Evolutionary conservation across 495 filamentous ascomycete genomes (phyloP), one percentile per base, ranked within the genome.

Genomic region (Aspergillus conjunctus): DNA sequence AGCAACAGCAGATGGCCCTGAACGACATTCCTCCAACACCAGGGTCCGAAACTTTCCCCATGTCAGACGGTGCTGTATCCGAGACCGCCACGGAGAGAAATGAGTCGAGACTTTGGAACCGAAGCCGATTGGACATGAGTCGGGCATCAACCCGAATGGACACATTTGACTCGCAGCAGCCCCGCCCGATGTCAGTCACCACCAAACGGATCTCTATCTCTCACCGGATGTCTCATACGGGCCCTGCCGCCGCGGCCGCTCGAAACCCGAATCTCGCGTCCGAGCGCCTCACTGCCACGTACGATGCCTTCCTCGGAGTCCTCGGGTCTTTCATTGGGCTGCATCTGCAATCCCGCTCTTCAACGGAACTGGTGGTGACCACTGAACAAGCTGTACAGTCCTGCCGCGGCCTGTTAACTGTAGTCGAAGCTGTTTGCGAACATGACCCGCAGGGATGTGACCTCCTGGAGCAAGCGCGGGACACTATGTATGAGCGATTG

Each of bases 271-370:
- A 83, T 58, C 75, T 89, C 44, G 86, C 85, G 1, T 88, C 85
- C 4, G 79, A 82, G 58, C 88, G 87, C 61, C 83, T 98, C 33
- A 86, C 84, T 61, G 77, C 81, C 41, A 86, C 87, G 32, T 92
- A 97, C 72, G 93, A 98, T 74, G 80, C 81, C 14, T 95, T 97
- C 70, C 81, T 98, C 34, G 91, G 92, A 31, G 87, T 89, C 65
- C 83, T 98, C 48, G 92, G 90, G 41, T 92, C 89, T 10, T 96
- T 97, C 68, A 92, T 97, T 73, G 94, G 95, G 14, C 78, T 96
- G 32, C 91, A 96, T 64, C 82, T 96, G 56, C 91, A 97, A 68
- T 92, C 91, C 8, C 89, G 93, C 58, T 93, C 92, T 17, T 88
- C 91, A 18, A 84, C 89, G 0, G 91, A 96, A 65, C 83, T 98